phyloP scores from a whole-genome alignment of 306 rosid genomes.

The Mucuna pruriens region DNA sequence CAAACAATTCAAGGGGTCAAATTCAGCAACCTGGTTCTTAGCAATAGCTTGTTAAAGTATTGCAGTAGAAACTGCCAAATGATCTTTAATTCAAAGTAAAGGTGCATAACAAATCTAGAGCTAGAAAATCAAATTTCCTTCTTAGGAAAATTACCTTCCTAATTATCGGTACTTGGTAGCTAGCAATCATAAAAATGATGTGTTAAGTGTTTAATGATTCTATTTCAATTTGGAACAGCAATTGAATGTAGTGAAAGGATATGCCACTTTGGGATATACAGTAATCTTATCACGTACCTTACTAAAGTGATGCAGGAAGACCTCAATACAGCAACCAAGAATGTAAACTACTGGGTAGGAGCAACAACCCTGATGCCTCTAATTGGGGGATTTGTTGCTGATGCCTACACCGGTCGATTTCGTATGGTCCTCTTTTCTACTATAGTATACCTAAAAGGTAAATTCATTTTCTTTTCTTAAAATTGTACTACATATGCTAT shows the following conservation, averaged over 20 bases:
- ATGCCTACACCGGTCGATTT: conserved; percentile 56
- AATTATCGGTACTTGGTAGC: neutral
- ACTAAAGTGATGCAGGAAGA: conserved; percentile 53
- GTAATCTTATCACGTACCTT: conserved; percentile 48
- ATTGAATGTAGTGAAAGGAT: conserved; percentile 48
- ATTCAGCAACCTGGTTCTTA: neutral
- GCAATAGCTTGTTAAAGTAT: neutral
- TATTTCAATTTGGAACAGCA: conserved; percentile 29
- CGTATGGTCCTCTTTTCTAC: conserved; percentile 42
- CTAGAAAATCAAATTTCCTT: too few relatives aligned
- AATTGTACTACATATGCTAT: too few relatives aligned
- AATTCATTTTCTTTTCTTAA: neutral
- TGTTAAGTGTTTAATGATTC: neutral
- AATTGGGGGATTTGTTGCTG: conserved; percentile 46
- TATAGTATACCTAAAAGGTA: conserved; percentile 44
- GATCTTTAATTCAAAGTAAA: neutral
- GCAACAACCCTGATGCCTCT: conserved; percentile 56
- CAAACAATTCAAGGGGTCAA: too few relatives aligned
- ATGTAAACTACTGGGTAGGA: conserved; percentile 55
- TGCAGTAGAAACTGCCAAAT: neutral
- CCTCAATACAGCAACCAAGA: conserved; percentile 49
- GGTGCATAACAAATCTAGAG: too few relatives aligned
- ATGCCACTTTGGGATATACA: conserved; percentile 44
- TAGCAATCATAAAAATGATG: too few relatives aligned
- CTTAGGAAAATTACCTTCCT: too few relatives aligned